Conservation (phyloP, 371 early-diverging fungal genomes). For the Umbelopsis sp. region DNA sequence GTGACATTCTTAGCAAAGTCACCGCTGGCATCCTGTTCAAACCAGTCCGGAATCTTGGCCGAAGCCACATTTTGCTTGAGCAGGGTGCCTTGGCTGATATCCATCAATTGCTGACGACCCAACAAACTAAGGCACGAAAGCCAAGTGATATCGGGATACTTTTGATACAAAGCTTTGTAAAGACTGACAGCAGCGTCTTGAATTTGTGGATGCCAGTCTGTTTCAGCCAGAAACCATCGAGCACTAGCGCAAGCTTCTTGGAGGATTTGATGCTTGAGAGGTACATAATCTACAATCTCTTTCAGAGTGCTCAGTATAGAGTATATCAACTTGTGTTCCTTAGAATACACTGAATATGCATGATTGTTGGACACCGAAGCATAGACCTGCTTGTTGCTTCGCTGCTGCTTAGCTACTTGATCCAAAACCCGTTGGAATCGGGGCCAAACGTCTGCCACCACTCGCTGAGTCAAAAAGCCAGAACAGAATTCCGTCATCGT, state of each 20-base stretch:
- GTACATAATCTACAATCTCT: conserved; percentile 29
- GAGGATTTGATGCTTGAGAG: conserved; percentile 27
- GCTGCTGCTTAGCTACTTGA: conserved; percentile 15
- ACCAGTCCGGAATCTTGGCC: conserved; percentile 3
- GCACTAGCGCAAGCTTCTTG: conserved; percentile 27
- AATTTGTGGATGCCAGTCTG: conserved; percentile 35
- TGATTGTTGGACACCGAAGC: conserved; percentile 19
- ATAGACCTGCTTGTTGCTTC: background rate
- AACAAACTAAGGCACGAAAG: conserved; percentile 27
- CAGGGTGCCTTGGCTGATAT: background rate
- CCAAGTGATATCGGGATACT: conserved; percentile 53
- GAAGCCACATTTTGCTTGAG: background rate
- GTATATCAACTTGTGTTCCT: conserved; percentile 36
- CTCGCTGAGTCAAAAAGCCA: conserved; percentile 53
- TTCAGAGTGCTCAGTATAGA: conserved; percentile 38
- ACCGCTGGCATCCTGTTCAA: background rate
- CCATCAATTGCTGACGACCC: conserved; percentile 12
- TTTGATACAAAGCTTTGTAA: conserved; percentile 27
- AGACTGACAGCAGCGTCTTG: conserved; percentile 29
- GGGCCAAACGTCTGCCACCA: conserved; percentile 58
- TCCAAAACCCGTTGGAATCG: conserved; percentile 35
- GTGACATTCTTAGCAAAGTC: background rate
- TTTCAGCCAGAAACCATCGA: conserved; percentile 25
- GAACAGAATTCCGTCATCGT: conserved; percentile 37
- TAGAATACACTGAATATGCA: conserved; percentile 31